Evolutionary conservation across 768 basidiomycete species (phyloP).

Genomic region (Roridomyces roridus): DNA sequence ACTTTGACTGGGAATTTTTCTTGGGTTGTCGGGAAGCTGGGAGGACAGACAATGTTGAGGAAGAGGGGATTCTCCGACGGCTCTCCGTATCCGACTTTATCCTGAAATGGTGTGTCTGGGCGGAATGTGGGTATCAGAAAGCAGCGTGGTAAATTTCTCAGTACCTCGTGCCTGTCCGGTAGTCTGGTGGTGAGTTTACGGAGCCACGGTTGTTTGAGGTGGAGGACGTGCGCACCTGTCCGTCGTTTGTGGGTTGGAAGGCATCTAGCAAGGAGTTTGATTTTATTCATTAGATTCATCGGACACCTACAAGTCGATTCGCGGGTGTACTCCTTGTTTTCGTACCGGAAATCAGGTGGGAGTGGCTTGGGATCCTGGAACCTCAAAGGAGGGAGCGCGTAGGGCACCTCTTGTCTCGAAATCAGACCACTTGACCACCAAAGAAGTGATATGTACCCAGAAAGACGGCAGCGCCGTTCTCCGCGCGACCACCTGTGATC

Average conservation of each 20-base stretch:
- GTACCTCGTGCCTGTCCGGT: constrained; percentile 67
- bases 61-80: constrained; percentile 78
- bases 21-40: constrained; percentile 50
- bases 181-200: too few species aligned
- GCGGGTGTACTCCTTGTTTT: constrained; percentile 61
- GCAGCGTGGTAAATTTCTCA: too few species aligned
- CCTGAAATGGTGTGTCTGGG: constrained; percentile 52
- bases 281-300: constrained; percentile 5
- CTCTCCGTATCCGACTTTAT: constrained; percentile 69
- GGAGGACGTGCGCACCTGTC: too few species aligned
- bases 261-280: constrained; percentile 46
- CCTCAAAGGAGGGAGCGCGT: constrained; percentile 66
- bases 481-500: constrained; percentile 63
- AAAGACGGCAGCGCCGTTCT: constrained; percentile 67
- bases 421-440: not conserved
- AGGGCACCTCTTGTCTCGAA: constrained; percentile 65
- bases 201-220: too few species aligned
- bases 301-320: constrained; percentile 63
- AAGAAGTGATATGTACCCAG: constrained; percentile 51
- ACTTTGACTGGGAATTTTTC: constrained; percentile 67
- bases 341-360: constrained; percentile 60
- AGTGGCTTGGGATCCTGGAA: constrained; percentile 69
- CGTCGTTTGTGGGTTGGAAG: constrained; percentile 68
- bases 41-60: constrained; percentile 68
- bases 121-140: not conserved